A percentile compares a stretch with the other conserved stretches of the same genome.
Conservation (phyloP, 768 basidiomycete species). For the Leccinum aurantiacum region DNA sequence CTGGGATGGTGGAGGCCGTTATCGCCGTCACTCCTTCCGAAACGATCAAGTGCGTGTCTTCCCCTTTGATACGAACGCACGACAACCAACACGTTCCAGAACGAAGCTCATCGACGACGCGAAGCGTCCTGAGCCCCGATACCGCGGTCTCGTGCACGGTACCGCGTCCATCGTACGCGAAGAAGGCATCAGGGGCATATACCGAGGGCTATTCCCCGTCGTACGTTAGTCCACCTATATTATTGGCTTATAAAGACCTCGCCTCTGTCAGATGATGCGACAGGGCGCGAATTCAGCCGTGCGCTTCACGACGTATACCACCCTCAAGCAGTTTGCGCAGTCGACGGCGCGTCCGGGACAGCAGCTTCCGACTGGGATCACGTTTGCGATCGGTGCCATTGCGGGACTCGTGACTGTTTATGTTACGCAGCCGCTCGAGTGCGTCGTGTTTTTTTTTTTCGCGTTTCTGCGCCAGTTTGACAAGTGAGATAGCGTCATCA, state of each 20-base stretch:
- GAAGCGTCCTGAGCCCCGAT: slow-evolving; percentile 80
- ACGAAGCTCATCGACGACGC: slow-evolving; percentile 97
- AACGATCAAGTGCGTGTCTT: slow-evolving; percentile 83
- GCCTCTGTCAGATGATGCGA: slow-evolving; percentile 75
- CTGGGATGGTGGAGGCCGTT: slow-evolving; percentile 89
- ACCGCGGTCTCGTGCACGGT: slow-evolving; percentile 85
- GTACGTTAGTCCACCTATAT: slow-evolving; percentile 46
- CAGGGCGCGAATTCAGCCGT: slow-evolving; percentile 98
- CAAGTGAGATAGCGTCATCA: slow-evolving; percentile 69
- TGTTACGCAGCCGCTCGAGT: slow-evolving; percentile 85
- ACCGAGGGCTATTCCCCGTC: slow-evolving; percentile 91
- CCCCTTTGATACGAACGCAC: not conserved
- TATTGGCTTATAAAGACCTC: not conserved
- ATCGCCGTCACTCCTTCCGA: slow-evolving; percentile 97
- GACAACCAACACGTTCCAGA: slow-evolving; percentile 42
- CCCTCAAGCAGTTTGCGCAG: slow-evolving; percentile 90
- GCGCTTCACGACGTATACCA: slow-evolving; percentile 92
- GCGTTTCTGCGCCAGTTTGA: not conserved
- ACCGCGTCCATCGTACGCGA: slow-evolving; percentile 74
- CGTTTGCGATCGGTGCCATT: slow-evolving; percentile 91
- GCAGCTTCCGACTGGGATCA: slow-evolving; percentile 80
- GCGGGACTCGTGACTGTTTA: slow-evolving; percentile 96
- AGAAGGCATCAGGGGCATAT: slow-evolving; percentile 84
- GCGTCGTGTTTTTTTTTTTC: slow-evolving; percentile 22
- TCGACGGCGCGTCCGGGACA: slow-evolving; percentile 82